Evolutionary conservation across 495 filamentous ascomycete species (phyloP), one percentile per base, ranked within the genome.

Genomic region (Peziza echinospora): DNA sequence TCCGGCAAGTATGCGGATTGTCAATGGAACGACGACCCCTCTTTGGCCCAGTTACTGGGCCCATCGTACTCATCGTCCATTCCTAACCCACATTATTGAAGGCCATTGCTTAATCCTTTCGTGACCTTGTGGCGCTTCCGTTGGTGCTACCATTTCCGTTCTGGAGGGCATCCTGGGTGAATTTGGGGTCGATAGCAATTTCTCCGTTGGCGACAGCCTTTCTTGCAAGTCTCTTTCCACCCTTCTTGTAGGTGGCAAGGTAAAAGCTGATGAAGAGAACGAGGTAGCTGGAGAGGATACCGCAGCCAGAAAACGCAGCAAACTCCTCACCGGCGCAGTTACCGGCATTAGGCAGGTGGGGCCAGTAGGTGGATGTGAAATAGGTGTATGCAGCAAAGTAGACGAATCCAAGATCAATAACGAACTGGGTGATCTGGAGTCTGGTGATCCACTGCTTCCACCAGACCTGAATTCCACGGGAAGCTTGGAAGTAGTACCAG

Each of bases 261-360:
- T 97, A 97, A 80, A 97, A 97, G 44, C 80, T 84, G 69, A 97
- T 93, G 75, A 97, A 97, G 48, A 97, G 81, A 51, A 94, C 68
- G 47, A 97, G 76, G 72, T 97, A 97, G 39, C 81, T 89, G 66
- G 71, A 82, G 56, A 97, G 66, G 58, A 93, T 91, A 48, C 69
- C 83, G 47, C 93, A 87, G 54, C 89, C 89, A 45, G 86, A 74
- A 61, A 94, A 82, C 22, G 89, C 89, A 45, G 89, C 89, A 58
- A 93, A 96, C 67, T 97, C 89, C 70, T 94, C 89, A 54, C 89
- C 89, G 13, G 89, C 84, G 59, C 89, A 97, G 50, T 74, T 67
- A 55, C 89, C 89, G 25, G 67, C 63, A 59, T 79, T 89, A 17
- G 87, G 87, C 51, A 89, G 67, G 67, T 71, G 77, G 10, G 70